Conservation (phyloP, 345 rosid species). For the Streptanthus diversifolius region DNA sequence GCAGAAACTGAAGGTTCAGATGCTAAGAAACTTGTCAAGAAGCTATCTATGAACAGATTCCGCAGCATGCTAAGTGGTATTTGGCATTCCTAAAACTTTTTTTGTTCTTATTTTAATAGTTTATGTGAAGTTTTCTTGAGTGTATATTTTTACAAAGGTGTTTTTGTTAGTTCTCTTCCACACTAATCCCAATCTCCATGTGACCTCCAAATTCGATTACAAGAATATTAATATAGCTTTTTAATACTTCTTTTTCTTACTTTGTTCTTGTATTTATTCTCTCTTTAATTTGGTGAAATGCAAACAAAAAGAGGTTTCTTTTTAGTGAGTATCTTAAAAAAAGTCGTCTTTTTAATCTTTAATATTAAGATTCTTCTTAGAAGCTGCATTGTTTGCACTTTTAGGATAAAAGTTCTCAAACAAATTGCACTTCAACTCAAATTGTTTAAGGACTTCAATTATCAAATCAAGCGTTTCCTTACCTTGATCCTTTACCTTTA, state of each 20-base stretch:
- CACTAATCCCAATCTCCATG: slow-evolving; percentile 30
- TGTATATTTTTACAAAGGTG: slow-evolving; percentile 37
- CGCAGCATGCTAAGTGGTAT: slow-evolving; percentile 68
- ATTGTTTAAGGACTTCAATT: neutral
- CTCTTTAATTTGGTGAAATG: slow-evolving; percentile 22
- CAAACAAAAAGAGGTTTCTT: slow-evolving; percentile 21
- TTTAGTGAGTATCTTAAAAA: slow-evolving; percentile 19
- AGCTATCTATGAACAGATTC: slow-evolving; percentile 64
- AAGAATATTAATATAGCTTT: slow-evolving; percentile 34
- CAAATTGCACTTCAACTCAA: neutral
- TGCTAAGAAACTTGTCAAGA: slow-evolving; percentile 82
- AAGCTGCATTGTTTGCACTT: slow-evolving; percentile 21
- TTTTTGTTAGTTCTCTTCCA: slow-evolving; percentile 34
- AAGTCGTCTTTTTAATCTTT: slow-evolving; percentile 9
- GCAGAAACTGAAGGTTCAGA: slow-evolving; percentile 77
- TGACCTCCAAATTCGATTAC: slow-evolving; percentile 30
- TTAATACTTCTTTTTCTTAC: slow-evolving; percentile 6
- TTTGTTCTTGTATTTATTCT: slow-evolving; percentile 10
- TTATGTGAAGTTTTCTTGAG: slow-evolving; percentile 35
- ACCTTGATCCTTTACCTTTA: neutral
- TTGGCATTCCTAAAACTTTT: slow-evolving; percentile 56
- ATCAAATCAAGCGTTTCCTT: neutral
- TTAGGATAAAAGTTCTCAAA: slow-evolving; percentile 1
- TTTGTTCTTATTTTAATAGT: neutral
- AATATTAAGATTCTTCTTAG: slow-evolving; percentile 34